These are phyloP conservation scores for Phyllosticta paracitricarpa DNA, from an alignment of 2,329 filamentous ascomycete genomes.

Conservation along the genomic window DNA sequence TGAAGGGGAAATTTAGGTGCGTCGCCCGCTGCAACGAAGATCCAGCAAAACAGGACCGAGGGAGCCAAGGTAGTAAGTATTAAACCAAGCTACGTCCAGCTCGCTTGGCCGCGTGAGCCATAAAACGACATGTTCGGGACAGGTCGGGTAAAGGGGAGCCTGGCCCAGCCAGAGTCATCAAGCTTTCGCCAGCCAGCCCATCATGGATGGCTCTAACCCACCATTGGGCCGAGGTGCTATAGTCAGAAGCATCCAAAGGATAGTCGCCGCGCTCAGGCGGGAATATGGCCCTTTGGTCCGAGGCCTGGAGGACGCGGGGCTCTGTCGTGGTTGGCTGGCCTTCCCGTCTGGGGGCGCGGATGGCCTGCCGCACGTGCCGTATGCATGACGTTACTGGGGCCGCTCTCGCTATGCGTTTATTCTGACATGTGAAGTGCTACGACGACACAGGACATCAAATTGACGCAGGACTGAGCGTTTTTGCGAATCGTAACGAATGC, in stretches of 20 bases:
- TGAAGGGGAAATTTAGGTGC: not conserved
- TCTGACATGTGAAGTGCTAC: conserved; percentile 1
- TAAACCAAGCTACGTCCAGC: not conserved
- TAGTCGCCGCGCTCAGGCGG: not conserved
- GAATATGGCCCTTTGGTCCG: conserved; percentile 9
- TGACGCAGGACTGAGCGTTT: not conserved
- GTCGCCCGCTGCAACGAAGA: not conserved
- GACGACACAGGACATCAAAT: not conserved
- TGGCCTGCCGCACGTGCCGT: conserved; percentile 2
- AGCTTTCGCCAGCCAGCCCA: no score
- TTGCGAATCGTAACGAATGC: not conserved
- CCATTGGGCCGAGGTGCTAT: conserved; percentile 9
- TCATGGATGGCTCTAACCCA: not conserved
- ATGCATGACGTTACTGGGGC: conserved; percentile 1
- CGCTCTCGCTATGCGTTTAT: not conserved
- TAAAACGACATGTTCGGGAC: not conserved
- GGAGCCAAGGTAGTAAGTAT: conserved; percentile 10
- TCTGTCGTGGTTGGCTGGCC: conserved; percentile 6
- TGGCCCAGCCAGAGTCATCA: not conserved
- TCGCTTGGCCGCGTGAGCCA: conserved; percentile 6
- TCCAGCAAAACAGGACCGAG: conserved; percentile 1
- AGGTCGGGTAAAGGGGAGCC: conserved; percentile 7
- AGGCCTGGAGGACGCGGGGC: conserved; percentile 7
- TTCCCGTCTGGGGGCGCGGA: conserved; percentile 4
- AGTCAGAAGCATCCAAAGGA: not conserved